Evolutionary conservation across 2,329 filamentous ascomycete genomes (phyloP).

Genomic region (Bipolaris gigantea): DNA sequence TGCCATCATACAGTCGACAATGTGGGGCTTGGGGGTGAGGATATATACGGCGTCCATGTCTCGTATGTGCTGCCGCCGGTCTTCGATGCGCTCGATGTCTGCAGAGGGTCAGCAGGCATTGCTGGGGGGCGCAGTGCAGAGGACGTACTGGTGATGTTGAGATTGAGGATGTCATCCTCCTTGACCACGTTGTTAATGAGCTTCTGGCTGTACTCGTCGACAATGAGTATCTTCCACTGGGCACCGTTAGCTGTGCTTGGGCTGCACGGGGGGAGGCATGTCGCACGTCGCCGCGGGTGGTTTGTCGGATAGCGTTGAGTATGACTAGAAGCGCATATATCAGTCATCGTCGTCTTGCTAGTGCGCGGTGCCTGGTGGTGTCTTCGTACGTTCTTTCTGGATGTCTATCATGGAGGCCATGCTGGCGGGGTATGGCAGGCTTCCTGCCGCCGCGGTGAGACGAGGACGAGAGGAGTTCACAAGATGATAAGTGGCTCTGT

Average conservation of each 20-base stretch:
- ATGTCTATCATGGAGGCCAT: slow-evolving; percentile 88
- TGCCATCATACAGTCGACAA: slow-evolving; percentile 90
- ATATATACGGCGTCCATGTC: slow-evolving; percentile 96
- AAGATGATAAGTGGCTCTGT: not conserved
- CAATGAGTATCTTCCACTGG: slow-evolving; percentile 95
- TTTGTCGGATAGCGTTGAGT: slow-evolving; percentile 71
- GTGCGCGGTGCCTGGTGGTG: not conserved
- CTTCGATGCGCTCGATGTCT: slow-evolving; percentile 96
- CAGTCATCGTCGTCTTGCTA: slow-evolving; percentile 8
- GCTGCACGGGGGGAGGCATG: slow-evolving; percentile 11
- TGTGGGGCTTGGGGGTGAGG: slow-evolving; percentile 79
- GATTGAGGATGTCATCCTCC: slow-evolving; percentile 95
- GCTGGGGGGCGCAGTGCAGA: not conserved
- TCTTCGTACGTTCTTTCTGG: slow-evolving; percentile 68
- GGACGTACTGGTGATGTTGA: slow-evolving; percentile 86
- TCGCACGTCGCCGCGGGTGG: slow-evolving; percentile 79
- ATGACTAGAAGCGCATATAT: slow-evolving; percentile 59
- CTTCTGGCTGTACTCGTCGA: slow-evolving; percentile 81
- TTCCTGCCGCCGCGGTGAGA: slow-evolving; percentile 15
- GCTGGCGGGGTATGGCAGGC: slow-evolving; percentile 46
- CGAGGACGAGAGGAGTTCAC: not conserved
- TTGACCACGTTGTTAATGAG: slow-evolving; percentile 89
- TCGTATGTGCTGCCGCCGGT: slow-evolving; percentile 76
- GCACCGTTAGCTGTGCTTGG: slow-evolving; percentile 32
- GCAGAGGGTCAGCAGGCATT: slow-evolving; percentile 35